Conservation (phyloP, 805 yeast genomes). For the Myxozyma vanderwaltii region DNA sequence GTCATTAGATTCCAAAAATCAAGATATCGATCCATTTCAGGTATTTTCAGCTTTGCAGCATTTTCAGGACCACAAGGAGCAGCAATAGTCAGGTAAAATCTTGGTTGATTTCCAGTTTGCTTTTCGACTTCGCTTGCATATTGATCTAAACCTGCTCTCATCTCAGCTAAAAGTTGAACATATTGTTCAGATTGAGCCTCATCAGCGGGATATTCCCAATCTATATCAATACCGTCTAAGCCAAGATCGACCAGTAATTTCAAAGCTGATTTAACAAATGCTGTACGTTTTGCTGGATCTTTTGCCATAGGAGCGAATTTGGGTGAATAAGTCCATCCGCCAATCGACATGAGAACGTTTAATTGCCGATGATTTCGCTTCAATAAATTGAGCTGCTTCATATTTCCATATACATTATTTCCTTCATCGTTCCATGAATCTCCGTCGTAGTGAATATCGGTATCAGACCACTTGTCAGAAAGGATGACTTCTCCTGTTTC, state of each 20-base stretch:
- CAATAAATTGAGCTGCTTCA: constrained; percentile 53
- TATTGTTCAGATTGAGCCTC: constrained; percentile 51
- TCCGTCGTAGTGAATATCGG: constrained; percentile 10
- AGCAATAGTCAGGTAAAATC: constrained; percentile 67
- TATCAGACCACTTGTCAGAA: constrained; percentile 66
- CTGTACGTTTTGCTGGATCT: constrained; percentile 43
- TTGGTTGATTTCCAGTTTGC: constrained; percentile 11
- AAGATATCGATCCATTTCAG: constrained; percentile 59
- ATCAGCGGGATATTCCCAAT: constrained; percentile 85
- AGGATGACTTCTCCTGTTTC: constrained; percentile 56
- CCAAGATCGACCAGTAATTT: constrained; percentile 50
- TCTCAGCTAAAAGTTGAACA: constrained; percentile 47
- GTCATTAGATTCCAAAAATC: constrained; percentile 87
- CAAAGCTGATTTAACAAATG: constrained; percentile 56
- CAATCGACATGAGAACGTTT: constrained; percentile 71
- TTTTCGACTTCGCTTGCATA: constrained; percentile 42
- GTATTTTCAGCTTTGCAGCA: constrained; percentile 46
- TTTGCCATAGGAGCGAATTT: constrained; percentile 49
- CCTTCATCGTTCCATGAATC: constrained; percentile 16
- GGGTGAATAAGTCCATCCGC: constrained; percentile 69
- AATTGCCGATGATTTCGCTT: constrained; percentile 50
- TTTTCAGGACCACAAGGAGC: constrained; percentile 63
- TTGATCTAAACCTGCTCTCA: constrained; percentile 48
- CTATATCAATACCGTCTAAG: constrained; percentile 90
- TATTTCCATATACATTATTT: constrained; percentile 47